Evolutionary conservation across 2,329 filamentous ascomycete species (phyloP), one percentile per base, ranked within the genome.

Genomic region (Trichothecium sympodiale): DNA sequence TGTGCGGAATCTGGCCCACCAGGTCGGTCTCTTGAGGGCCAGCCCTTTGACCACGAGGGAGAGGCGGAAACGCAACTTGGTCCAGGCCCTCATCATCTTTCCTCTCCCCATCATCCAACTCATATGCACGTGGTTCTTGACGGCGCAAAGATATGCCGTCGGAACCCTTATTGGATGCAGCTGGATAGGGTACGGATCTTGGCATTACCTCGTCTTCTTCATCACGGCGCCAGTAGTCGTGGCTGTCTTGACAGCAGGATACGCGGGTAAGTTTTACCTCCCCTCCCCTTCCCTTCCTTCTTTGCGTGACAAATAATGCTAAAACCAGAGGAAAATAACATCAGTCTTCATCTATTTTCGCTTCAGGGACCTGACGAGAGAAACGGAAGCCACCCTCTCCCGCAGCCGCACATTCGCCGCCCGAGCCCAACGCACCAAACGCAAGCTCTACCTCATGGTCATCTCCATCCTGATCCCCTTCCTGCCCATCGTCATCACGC

Each of bases 361-460:
- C 17, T 76, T 67, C 47, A 61, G 64, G 17, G 44, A 62, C 20
- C 54, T 75, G 3, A 54, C 65, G 4, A 61, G 54, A 34, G 46
- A 51, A 18, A 69, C 63, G 6, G 49, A 52, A 4, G 50, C 56
- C 1, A 59, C 60, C 3, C 46, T 72, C 15, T 48, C 48, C 17
- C 53, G 51, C 36, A 68, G 62, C 51, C 62, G 52, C 23, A 42
- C 54, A 5, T 61, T 61, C 8, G 53, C 52, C 4, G 43, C 57
- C 12, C 61, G 70, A 5, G 63, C 62, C 29, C 60, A 65, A 31
- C 62, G 69, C 2, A 62, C 69, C 8, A 62, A 62, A 30, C 60
- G 64, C 32, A 65, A 70, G 29, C 63, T 77, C 30, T 77, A 74
- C 51, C 56, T 69, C 41, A 71, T 76, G 65, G 61, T 66, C 12